Conservation (phyloP, 352 stramenopile genomes). For the Globisporangium cederbergense region DNA sequence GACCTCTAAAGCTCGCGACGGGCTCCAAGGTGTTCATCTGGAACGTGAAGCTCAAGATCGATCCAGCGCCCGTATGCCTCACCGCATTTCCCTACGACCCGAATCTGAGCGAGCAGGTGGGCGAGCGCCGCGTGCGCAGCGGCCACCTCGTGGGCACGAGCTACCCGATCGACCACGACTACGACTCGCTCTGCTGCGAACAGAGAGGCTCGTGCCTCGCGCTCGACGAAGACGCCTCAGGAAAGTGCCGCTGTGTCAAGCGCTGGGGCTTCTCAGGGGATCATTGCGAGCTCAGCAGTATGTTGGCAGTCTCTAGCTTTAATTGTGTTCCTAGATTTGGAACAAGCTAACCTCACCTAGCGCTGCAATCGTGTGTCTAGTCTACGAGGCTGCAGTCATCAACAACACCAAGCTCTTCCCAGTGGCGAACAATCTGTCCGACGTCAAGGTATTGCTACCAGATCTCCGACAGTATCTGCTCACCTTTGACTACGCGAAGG, state of each 20-base stretch:
- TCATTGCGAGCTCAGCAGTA: conserved; percentile 65
- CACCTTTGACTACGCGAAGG: conserved; percentile 35
- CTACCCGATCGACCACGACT: conserved; percentile 75
- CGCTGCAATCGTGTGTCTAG: conserved; percentile 20
- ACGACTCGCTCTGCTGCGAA: conserved; percentile 62
- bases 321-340: background rate
- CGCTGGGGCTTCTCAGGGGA: conserved; percentile 65
- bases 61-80: conserved; percentile 35
- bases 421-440: conserved; percentile 27
- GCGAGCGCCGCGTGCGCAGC: conserved; percentile 55
- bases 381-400: conserved; percentile 49
- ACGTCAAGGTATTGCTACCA: conserved; percentile 32
- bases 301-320: background rate
- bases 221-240: conserved; percentile 54
- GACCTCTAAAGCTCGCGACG: conserved; percentile 40
- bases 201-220: conserved; percentile 46
- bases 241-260: conserved; percentile 60
- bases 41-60: conserved; percentile 59
- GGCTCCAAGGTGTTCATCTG: conserved; percentile 65
- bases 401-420: conserved; percentile 50
- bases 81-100: conserved; percentile 65
- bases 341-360: background rate
- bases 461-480: conserved; percentile 46
- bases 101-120: conserved; percentile 49
- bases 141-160: conserved; percentile 51